phyloP scores from a whole-genome alignment of 2,329 filamentous ascomycete genomes.

The Diaporthe ampelina region DNA sequence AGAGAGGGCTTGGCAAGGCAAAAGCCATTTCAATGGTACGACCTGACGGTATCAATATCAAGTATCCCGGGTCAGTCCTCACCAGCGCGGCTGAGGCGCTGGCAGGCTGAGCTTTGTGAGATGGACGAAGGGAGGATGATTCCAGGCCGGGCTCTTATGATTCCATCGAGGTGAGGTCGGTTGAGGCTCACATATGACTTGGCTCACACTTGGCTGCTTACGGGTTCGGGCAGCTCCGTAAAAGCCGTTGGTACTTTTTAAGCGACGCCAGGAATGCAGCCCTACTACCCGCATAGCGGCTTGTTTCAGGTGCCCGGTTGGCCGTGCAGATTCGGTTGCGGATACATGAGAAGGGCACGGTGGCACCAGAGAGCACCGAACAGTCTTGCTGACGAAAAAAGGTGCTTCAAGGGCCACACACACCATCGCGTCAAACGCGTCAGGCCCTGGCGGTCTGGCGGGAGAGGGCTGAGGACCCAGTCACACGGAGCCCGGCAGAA shows the following conservation, averaged over 20 bases:
- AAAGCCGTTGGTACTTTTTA: slow-evolving; percentile 4
- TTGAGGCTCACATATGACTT: slow-evolving; percentile 15
- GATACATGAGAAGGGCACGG: not conserved
- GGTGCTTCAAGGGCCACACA: not conserved
- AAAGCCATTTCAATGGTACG: not conserved
- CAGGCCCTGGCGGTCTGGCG: slow-evolving; percentile 29
- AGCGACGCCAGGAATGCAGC: slow-evolving; percentile 20
- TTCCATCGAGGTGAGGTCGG: slow-evolving; percentile 8
- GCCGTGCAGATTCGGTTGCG: not conserved
- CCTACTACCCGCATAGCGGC: slow-evolving; percentile 30
- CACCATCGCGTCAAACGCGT: slow-evolving; percentile 10
- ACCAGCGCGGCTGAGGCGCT: not conserved
- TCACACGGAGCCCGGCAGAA: not conserved
- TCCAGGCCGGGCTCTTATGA: not conserved
- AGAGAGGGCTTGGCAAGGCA: not conserved
- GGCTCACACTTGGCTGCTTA: slow-evolving; percentile 29
- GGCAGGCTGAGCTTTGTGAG: not conserved
- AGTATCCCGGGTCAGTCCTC: not conserved
- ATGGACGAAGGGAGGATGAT: not conserved
- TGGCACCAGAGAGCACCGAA: not conserved
- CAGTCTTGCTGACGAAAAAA: not conserved
- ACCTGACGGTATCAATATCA: no score
- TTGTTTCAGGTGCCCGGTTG: slow-evolving; percentile 17
- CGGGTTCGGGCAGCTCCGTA: slow-evolving; percentile 11
- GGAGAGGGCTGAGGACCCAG: slow-evolving; percentile 15